Conservation (phyloP, 2,329 filamentous ascomycete species). For the Sporothrix mexicana region DNA sequence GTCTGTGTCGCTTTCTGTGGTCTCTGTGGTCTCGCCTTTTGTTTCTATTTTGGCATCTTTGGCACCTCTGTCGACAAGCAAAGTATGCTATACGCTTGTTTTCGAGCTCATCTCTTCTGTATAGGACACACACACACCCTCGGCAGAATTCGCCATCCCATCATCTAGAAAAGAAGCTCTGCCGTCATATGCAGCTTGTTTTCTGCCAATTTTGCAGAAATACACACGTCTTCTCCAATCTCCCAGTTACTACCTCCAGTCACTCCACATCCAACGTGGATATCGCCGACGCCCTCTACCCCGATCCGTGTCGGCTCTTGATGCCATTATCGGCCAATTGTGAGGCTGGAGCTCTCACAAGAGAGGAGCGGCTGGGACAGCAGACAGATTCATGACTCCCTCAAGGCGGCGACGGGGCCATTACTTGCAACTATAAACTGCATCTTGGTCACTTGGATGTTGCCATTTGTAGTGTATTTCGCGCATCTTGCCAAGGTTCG, state of each 20-base stretch:
- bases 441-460: background rate
- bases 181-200: background rate
- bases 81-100: no score
- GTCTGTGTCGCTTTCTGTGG: background rate
- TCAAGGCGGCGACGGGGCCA: no score
- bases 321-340: background rate
- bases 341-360: no score
- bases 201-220: no score
- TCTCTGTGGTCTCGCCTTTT: background rate
- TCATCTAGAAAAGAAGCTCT: background rate
- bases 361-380: no score
- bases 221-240: no score
- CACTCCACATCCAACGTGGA: background rate
- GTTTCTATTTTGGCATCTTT: slow-evolving; percentile 8
- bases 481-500: background rate
- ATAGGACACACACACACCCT: background rate
- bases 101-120: background rate
- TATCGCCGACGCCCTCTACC: background rate
- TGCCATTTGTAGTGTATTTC: background rate
- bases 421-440: background rate
- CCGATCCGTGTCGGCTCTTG: background rate
- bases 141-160: slow-evolving; percentile 7
- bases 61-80: background rate
- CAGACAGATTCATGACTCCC: no score
- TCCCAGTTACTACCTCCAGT: no score